Evolutionary conservation across 345 rosid genomes (phyloP).

Genomic region (Eucalyptus melliodora): DNA sequence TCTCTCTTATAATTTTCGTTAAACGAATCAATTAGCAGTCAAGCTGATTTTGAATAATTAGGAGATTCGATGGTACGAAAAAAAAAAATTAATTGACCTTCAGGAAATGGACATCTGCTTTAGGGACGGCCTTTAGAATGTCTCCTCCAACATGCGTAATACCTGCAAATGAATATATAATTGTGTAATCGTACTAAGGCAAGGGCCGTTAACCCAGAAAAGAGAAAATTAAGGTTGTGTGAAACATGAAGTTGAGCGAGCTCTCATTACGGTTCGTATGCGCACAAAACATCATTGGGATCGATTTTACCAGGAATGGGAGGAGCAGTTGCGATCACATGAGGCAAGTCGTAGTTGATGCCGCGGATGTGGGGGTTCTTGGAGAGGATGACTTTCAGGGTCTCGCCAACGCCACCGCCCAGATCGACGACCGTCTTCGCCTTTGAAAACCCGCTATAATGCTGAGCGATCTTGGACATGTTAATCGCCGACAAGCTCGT

Average conservation of each 20-base stretch:
- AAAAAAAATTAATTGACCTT: not conserved
- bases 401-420: not conserved
- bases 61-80: not conserved
- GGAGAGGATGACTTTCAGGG: not conserved
- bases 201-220: not conserved
- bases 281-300: not conserved
- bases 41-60: not conserved
- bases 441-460: not conserved
- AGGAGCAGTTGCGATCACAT: constrained; percentile 1
- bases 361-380: not conserved
- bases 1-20: not conserved
- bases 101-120: constrained; percentile 28
- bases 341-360: constrained; percentile 28
- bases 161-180: not conserved
- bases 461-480: not conserved
- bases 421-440: not conserved
- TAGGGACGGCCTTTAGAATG: constrained; percentile 19
- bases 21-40: not conserved
- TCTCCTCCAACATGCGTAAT: constrained; percentile 25
- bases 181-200: not conserved
- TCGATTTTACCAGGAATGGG: constrained; percentile 7
- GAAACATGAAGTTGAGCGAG: not conserved
- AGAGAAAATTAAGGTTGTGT: not conserved
- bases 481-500: accelerated
- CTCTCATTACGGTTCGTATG: not conserved